phyloP scores from a whole-genome alignment of 352 stramenopile genomes.

The Phytophthora hybrid region DNA sequence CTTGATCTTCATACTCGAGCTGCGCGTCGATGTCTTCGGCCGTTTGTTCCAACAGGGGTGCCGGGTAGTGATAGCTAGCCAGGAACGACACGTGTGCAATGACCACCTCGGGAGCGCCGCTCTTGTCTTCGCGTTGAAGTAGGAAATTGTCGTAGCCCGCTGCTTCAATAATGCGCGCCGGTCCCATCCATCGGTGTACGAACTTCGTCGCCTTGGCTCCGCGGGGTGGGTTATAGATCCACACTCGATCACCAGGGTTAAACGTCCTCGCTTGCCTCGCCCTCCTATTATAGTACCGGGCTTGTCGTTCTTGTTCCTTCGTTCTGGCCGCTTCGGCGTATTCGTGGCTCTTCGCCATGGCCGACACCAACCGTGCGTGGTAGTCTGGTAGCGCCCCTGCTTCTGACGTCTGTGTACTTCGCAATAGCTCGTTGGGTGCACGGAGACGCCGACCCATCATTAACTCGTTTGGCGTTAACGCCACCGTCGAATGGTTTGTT shows the following conservation, averaged over 20 bases:
- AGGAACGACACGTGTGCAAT: too few relatives aligned
- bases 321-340: background rate
- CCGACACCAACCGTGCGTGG: background rate
- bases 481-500: background rate
- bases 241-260: background rate
- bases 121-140: too few relatives aligned
- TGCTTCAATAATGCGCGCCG: too few relatives aligned
- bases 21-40: too few relatives aligned
- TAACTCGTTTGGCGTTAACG: background rate
- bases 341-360: background rate
- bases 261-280: background rate
- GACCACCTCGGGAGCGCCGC: too few relatives aligned
- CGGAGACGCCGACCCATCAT: background rate
- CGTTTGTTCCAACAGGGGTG: too few relatives aligned
- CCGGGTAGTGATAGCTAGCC: too few relatives aligned
- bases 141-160: too few relatives aligned
- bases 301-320: background rate
- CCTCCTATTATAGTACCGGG: background rate
- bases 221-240: background rate
- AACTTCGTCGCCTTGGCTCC: background rate
- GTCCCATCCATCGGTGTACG: too few relatives aligned
- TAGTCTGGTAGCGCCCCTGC: background rate
- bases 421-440: background rate
- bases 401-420: background rate
- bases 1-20: too few relatives aligned